Evolutionary conservation across 306 rosid species (phyloP).

Genomic region (Pterocarpus macrocarpus): DNA sequence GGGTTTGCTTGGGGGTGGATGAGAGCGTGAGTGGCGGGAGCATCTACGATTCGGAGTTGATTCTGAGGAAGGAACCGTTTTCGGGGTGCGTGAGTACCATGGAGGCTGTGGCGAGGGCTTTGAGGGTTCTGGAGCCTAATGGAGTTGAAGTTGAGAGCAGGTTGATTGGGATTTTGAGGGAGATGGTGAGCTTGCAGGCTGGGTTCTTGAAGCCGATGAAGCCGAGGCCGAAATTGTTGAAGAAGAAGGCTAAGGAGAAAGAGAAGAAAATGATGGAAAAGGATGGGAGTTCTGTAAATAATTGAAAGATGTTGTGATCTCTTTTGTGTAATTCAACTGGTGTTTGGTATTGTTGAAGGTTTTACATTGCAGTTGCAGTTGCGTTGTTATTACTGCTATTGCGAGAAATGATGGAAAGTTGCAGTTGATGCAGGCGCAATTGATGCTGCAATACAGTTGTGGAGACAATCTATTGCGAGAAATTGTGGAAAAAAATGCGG

Average conservation of each 20-base stretch:
- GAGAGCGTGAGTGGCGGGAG: constrained; percentile 67
- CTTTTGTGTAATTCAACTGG: neutral
- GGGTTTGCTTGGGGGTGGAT: constrained; percentile 76
- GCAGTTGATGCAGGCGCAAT: too few relatives aligned
- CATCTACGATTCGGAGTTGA: constrained; percentile 79
- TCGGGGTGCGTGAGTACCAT: constrained; percentile 82
- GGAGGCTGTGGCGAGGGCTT: constrained; percentile 87
- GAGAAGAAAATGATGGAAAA: constrained; percentile 9
- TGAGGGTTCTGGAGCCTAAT: constrained; percentile 71
- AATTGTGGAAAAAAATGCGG: too few relatives aligned
- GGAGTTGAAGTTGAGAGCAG: constrained; percentile 65
- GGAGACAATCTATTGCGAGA: too few relatives aligned
- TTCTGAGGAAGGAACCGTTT: constrained; percentile 84
- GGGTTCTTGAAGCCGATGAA: constrained; percentile 70
- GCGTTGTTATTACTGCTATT: neutral
- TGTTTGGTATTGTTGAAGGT: neutral
- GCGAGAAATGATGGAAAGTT: neutral
- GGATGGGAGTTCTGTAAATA: constrained; percentile 12
- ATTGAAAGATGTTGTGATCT: constrained; percentile 25
- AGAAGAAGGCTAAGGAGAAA: constrained; percentile 49
- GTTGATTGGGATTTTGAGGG: constrained; percentile 69
- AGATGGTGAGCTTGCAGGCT: constrained; percentile 80
- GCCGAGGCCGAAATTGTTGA: constrained; percentile 70
- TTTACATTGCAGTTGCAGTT: neutral
- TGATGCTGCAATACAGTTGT: too few relatives aligned